A percentile compares a stretch with the other conserved stretches of the same genome.
These are phyloP conservation scores for Pyrenopolyporus hunteri DNA, from an alignment of 495 filamentous ascomycete species.

Conservation along the genomic window DNA sequence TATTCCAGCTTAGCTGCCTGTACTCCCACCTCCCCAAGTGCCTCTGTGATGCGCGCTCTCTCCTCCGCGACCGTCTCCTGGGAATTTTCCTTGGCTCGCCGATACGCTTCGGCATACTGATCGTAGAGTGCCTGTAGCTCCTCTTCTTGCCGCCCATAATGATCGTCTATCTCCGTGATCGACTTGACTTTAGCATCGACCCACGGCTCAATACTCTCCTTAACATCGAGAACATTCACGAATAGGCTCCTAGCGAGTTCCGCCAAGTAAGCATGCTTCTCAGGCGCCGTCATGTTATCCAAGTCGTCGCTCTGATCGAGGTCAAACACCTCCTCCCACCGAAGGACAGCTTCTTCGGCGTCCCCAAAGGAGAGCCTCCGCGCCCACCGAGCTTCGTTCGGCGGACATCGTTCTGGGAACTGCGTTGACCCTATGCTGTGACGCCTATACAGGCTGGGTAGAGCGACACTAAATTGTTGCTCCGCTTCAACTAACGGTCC, in stretches of 20 bases:
- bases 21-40: slow-evolving; percentile 79
- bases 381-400: slow-evolving; percentile 69
- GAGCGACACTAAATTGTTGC: slow-evolving; percentile 29
- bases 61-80: slow-evolving; percentile 72
- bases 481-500: slow-evolving; percentile 48
- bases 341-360: slow-evolving; percentile 86
- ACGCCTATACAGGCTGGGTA: slow-evolving; percentile 49
- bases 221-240: slow-evolving; percentile 53
- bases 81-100: slow-evolving; percentile 66
- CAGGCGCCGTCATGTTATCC: slow-evolving; percentile 38
- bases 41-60: slow-evolving; percentile 69
- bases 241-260: slow-evolving; percentile 68
- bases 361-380: slow-evolving; percentile 86
- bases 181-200: slow-evolving; percentile 65
- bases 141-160: slow-evolving; percentile 64
- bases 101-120: slow-evolving; percentile 68
- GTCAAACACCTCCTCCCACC: slow-evolving; percentile 62
- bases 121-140: slow-evolving; percentile 72
- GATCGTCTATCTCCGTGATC: slow-evolving; percentile 67
- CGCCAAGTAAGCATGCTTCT: slow-evolving; percentile 46
- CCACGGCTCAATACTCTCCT: slow-evolving; percentile 65
- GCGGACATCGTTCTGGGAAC: slow-evolving; percentile 37
- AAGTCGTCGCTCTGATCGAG: slow-evolving; percentile 37
- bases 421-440: slow-evolving; percentile 55
- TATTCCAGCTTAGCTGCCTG: slow-evolving; percentile 91